Evolutionary conservation across 1,139 yeast species (phyloP).

Genomic region (Pichia sp.): DNA sequence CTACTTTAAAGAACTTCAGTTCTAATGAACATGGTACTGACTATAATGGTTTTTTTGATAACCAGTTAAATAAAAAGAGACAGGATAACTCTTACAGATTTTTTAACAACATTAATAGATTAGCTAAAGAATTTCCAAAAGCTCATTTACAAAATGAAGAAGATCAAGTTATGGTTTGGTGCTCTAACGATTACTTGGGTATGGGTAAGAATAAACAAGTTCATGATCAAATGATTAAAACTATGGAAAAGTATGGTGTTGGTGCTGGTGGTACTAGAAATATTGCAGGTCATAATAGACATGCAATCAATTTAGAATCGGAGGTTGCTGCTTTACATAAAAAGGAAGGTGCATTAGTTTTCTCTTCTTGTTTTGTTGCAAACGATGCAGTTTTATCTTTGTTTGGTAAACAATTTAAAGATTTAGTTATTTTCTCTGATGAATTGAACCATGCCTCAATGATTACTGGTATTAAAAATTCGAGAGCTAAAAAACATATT

Average conservation of each 20-base stretch:
- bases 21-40: slow-evolving; percentile 25
- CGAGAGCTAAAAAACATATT: slow-evolving; percentile 80
- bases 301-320: slow-evolving; percentile 78
- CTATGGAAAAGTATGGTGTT: slow-evolving; percentile 86
- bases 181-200: slow-evolving; percentile 94
- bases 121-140: slow-evolving; percentile 86
- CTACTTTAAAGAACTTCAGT: slow-evolving; percentile 20
- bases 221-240: slow-evolving; percentile 66
- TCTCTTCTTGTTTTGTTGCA: slow-evolving; percentile 93
- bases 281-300: slow-evolving; percentile 94
- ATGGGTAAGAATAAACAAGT: slow-evolving; percentile 81
- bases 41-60: slow-evolving; percentile 25
- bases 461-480: slow-evolving; percentile 93
- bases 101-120: slow-evolving; percentile 93
- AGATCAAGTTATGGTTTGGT: slow-evolving; percentile 96
- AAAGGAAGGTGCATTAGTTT: slow-evolving; percentile 92
- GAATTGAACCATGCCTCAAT: slow-evolving; percentile 93
- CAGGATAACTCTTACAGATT: slow-evolving; percentile 87
- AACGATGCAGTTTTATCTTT: slow-evolving; percentile 94
- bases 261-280: slow-evolving; percentile 99
- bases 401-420: slow-evolving; percentile 84
- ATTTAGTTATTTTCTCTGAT: slow-evolving; percentile 87
- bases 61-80: slow-evolving; percentile 57
- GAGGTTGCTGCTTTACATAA: slow-evolving; percentile 87
- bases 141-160: slow-evolving; percentile 75